phyloP scores from a whole-genome alignment of 2,329 filamentous ascomycete genomes.

The Trichophyton equinum region DNA sequence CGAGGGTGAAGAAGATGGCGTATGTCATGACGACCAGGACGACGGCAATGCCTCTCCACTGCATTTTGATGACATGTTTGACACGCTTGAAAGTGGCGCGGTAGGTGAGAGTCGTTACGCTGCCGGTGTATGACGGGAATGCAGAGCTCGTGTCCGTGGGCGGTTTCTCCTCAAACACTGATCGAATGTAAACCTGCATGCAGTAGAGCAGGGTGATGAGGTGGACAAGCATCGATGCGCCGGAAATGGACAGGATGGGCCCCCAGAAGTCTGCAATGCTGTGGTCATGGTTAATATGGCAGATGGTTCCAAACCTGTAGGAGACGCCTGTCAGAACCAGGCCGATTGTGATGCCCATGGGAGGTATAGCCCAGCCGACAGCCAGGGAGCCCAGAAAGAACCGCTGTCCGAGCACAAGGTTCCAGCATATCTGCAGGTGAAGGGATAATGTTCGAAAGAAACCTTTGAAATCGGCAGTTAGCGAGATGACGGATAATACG shows the following conservation, averaged over 20 bases:
- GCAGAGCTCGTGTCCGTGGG: conserved; percentile 58
- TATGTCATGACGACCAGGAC: conserved; percentile 82
- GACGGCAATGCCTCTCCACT: conserved; percentile 87
- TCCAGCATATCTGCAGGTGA: conserved; percentile 97
- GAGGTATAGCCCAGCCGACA: conserved; percentile 72
- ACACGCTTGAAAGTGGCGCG: conserved; percentile 80
- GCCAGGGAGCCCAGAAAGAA: conserved; percentile 81
- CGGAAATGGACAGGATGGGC: conserved; percentile 67
- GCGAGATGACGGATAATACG: not conserved
- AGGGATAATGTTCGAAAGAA: conserved; percentile 82
- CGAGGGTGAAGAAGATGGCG: conserved; percentile 83
- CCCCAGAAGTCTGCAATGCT: conserved; percentile 83
- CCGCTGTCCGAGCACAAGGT: conserved; percentile 70
- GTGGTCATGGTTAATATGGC: conserved; percentile 85
- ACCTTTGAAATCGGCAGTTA: conserved; percentile 31
- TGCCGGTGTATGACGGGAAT: conserved; percentile 63
- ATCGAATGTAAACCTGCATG: conserved; percentile 83
- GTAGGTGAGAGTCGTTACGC: conserved; percentile 66
- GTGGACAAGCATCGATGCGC: conserved; percentile 64
- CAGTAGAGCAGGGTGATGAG: conserved; percentile 81
- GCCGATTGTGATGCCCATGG: conserved; percentile 60
- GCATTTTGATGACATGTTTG: conserved; percentile 71
- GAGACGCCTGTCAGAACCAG: conserved; percentile 82
- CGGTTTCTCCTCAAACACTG: conserved; percentile 58
- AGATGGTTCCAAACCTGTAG: conserved; percentile 81